These are phyloP conservation scores for Plasmodium vivax DNA, from an alignment of 169 alveolate species.

Conservation along the genomic window DNA sequence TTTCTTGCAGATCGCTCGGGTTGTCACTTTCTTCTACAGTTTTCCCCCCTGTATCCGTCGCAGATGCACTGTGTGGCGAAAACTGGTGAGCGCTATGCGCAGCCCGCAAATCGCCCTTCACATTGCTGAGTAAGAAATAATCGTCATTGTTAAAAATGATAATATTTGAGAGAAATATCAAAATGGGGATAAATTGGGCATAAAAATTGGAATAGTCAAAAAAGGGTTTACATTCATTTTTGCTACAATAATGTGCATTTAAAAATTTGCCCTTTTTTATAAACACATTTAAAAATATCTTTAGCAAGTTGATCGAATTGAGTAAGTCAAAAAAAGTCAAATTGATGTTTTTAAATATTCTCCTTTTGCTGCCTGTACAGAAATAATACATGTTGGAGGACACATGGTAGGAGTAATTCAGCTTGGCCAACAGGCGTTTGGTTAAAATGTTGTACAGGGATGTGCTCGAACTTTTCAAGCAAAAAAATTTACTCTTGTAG, in stretches of 20 bases:
- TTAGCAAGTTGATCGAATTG: conserved; percentile 39
- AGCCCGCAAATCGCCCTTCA: conserved; percentile 24
- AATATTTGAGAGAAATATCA: conserved; percentile 59
- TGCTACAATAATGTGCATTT: neutral
- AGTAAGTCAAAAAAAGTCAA: conserved; percentile 68
- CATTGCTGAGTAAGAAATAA: conserved; percentile 33
- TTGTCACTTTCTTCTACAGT: neutral
- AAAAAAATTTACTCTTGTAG: conserved; percentile 65
- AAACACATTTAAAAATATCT: conserved; percentile 66
- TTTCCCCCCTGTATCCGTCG: neutral
- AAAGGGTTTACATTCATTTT: conserved; percentile 15
- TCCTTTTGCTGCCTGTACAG: conserved; percentile 73
- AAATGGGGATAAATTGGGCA: conserved; percentile 73
- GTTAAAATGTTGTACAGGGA: conserved; percentile 70
- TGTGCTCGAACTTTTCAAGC: conserved; percentile 70
- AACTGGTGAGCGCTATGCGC: neutral
- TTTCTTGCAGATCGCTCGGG: neutral
- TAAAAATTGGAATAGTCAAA: conserved; percentile 67
- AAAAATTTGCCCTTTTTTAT: conserved; percentile 34
- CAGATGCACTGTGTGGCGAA: neutral
- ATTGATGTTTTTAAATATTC: conserved; percentile 70
- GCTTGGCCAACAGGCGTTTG: conserved; percentile 59
- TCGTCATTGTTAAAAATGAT: conserved; percentile 72
- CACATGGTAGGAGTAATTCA: conserved; percentile 70
- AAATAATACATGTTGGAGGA: conserved; percentile 73